Percentiles rank a stretch among this genome's conserved stretches.
These are phyloP conservation scores for Pseudocercospora eumusae DNA, from an alignment of 2,329 filamentous ascomycete species.

Conservation along the genomic window DNA sequence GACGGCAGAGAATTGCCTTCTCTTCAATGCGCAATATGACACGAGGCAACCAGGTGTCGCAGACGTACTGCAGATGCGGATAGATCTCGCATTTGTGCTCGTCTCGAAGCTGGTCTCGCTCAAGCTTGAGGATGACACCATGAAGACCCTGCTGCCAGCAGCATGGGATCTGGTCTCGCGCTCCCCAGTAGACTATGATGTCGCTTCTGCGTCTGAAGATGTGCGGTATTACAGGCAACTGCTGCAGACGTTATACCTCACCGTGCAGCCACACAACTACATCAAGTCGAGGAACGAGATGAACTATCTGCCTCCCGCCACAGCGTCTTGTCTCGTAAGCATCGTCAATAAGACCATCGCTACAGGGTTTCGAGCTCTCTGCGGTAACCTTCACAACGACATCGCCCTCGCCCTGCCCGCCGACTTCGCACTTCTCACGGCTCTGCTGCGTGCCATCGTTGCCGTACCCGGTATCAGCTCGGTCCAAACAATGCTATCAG, in stretches of 20 bases:
- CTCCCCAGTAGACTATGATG: constrained; percentile 60
- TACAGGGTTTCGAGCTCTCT: constrained; percentile 77
- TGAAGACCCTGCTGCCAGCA: constrained; percentile 56
- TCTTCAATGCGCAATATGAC: constrained; percentile 70
- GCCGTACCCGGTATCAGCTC: constrained; percentile 72
- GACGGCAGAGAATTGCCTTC: constrained; percentile 74
- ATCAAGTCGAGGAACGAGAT: constrained; percentile 23
- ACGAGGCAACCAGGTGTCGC: constrained; percentile 81
- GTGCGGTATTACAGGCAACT: constrained; percentile 78
- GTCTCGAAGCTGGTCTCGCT: constrained; percentile 72
- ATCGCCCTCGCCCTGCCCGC: constrained; percentile 55
- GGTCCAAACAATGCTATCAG: constrained; percentile 47
- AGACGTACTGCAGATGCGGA: constrained; percentile 71
- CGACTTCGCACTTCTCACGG: constrained; percentile 84
- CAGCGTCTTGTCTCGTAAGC: constrained; percentile 67
- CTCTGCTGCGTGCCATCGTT: constrained; percentile 81
- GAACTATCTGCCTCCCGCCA: constrained; percentile 40
- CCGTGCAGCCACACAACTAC: constrained; percentile 64
- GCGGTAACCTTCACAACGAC: constrained; percentile 72
- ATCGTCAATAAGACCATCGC: constrained; percentile 78
- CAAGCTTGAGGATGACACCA: constrained; percentile 52
- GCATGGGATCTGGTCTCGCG: constrained; percentile 63
- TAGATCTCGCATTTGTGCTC: constrained; percentile 78
- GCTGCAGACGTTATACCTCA: constrained; percentile 80
- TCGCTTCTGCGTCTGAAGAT: constrained; percentile 57